Base-by-base conservation (phyloP, 78 protist species). In the Dictyostelium capitatum region DNA sequence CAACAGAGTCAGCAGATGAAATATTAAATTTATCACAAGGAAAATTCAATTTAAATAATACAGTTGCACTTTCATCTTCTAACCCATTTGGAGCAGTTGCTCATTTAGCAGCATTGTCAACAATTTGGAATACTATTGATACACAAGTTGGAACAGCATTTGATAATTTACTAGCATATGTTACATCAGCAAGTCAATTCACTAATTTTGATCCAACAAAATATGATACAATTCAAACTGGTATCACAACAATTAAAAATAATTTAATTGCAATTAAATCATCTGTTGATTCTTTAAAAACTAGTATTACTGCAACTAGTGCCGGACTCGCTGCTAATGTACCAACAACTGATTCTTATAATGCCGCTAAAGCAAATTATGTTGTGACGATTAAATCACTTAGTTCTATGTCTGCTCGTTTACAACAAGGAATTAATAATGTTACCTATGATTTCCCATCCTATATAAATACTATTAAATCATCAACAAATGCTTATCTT, bases 401-500 rank as follows among this genome's bases (percentile, higher is more conserved):
- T 5, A 15, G 6, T 23, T 25, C 19, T 23, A 3, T 59, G 32
- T 10, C 19, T 6, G 0, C 14, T 59, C 69, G 69, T 59, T 8
- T 59, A 23, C 4, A 1, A 8, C n/a, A 59, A 0, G 20, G 0
- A 7, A 23, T 23, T n/a, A n/a, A 23, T 0, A 0, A 7, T 3
- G 9, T 23, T 0, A 8, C 4, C 69, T 10, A 9, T n/a, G n/a
- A 0, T 23, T 59, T 59, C 32, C 32, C 30, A 19, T 0, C 32
- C 14, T 23, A 23, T 9, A 59, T 23, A 9, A 30, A 23, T 23
- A 8, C 0, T 23, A 6, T 23, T n/a, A n/a, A n/a, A n/a, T n/a
- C n/a, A n/a, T n/a, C n/a, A n/a, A n/a, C n/a, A 6, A 4, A 0
- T 23, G 0, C 10, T 9, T 23, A 8, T 0, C 20, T 2, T n/a